These are phyloP conservation scores for Amanita rimosa DNA, from an alignment of 768 basidiomycete species.

Conservation along the genomic window DNA sequence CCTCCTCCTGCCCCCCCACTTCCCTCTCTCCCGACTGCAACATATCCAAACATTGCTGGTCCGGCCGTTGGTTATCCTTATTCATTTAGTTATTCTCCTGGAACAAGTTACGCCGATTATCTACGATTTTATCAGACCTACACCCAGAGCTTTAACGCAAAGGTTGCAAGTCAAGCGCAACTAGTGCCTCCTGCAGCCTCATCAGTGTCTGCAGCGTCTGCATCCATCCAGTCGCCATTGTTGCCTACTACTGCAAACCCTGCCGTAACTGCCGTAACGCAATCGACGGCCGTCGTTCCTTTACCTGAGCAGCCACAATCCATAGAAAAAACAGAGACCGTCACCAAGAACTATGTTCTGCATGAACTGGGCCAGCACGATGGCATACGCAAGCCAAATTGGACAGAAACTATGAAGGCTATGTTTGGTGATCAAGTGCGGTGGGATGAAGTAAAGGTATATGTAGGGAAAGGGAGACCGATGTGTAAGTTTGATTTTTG, in stretches of 20 bases:
- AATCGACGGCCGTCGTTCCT: not conserved
- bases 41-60: not conserved
- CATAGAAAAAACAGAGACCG: slow-evolving; percentile 30
- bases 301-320: slow-evolving; percentile 15
- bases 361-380: slow-evolving; percentile 47
- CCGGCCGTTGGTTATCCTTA: slow-evolving; percentile 3
- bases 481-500: slow-evolving; percentile 29
- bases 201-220: not conserved
- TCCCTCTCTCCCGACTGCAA: slow-evolving; percentile 9
- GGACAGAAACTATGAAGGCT: slow-evolving; percentile 68
- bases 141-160: not conserved
- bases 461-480: slow-evolving; percentile 53
- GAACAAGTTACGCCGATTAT: not conserved
- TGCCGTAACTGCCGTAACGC: not conserved
- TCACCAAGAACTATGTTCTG: slow-evolving; percentile 60
- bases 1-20: slow-evolving; percentile 20
- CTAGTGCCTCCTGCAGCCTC: slow-evolving; percentile 1
- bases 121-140: not conserved
- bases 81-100: not conserved
- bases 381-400: slow-evolving; percentile 37
- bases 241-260: not conserved
- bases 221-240: not conserved
- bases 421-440: slow-evolving; percentile 80
- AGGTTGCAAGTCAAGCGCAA: not conserved
- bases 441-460: slow-evolving; percentile 67